A percentile compares a stretch with the other conserved stretches of the same genome.
Evolutionary conservation across 1,139 yeast species (phyloP).

Genomic region (Saccharomyces pastorianus): DNA sequence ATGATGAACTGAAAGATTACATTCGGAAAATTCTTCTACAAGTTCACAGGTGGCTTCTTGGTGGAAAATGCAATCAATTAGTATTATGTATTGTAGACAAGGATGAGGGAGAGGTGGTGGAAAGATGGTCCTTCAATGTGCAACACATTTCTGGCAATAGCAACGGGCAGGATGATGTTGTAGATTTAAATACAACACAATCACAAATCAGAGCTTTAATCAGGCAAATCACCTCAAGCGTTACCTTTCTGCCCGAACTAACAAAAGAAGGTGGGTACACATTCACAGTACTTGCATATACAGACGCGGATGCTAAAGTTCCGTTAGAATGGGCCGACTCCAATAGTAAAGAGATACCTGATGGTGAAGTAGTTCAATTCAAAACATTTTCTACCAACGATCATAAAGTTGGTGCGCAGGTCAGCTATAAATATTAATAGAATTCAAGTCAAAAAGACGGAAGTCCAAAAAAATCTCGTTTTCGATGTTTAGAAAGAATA

Average conservation of each 20-base stretch:
- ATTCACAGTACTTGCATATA: slow-evolving; percentile 79
- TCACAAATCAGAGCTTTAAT: slow-evolving; percentile 76
- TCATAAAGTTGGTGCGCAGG: slow-evolving; percentile 70
- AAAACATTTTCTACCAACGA: slow-evolving; percentile 59
- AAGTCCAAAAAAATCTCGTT: not conserved
- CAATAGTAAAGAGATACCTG: slow-evolving; percentile 49
- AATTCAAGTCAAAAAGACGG: not conserved
- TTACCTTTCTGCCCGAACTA: slow-evolving; percentile 75
- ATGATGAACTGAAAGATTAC: slow-evolving; percentile 69
- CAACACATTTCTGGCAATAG: slow-evolving; percentile 38
- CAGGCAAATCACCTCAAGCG: slow-evolving; percentile 83
- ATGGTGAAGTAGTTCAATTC: slow-evolving; percentile 58
- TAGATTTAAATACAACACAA: slow-evolving; percentile 43
- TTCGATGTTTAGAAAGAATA: not conserved
- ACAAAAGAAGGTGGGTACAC: slow-evolving; percentile 56
- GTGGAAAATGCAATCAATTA: slow-evolving; percentile 60
- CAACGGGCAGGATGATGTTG: slow-evolving; percentile 6
- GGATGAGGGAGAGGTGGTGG: slow-evolving; percentile 60
- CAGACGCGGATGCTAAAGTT: slow-evolving; percentile 62
- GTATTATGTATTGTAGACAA: slow-evolving; percentile 66
- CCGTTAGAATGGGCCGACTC: slow-evolving; percentile 88
- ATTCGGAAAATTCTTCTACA: slow-evolving; percentile 65
- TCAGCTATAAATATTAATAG: slow-evolving; percentile 42
- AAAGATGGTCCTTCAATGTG: slow-evolving; percentile 78
- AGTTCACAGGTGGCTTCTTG: slow-evolving; percentile 71